phyloP scores from a whole-genome alignment of 2,329 filamentous ascomycete species.

The Magnaporthales sp. region DNA sequence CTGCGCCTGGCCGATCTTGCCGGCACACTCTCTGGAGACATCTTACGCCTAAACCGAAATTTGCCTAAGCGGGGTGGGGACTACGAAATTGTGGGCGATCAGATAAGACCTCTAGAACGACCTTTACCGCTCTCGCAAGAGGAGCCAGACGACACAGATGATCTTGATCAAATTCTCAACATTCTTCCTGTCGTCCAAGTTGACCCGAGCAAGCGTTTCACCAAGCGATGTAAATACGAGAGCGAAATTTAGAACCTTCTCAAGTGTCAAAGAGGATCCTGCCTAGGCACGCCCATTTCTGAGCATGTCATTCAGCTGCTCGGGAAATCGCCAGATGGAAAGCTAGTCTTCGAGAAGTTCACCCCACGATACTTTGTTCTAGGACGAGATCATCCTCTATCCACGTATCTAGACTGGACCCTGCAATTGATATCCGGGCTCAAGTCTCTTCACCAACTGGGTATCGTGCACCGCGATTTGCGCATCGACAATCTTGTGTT shows the following conservation, averaged over 20 bases:
- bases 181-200: constrained; percentile 14
- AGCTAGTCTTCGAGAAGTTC: constrained; percentile 17
- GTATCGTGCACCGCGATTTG: constrained; percentile 16
- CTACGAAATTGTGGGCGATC: constrained; percentile 7
- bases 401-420: constrained; percentile 11
- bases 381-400: not conserved
- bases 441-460: constrained; percentile 15
- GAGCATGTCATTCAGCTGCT: constrained; percentile 16
- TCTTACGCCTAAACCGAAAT: constrained; percentile 3
- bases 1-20: constrained; percentile 5
- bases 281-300: constrained; percentile 12
- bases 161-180: constrained; percentile 6
- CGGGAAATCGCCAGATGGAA: constrained; percentile 12
- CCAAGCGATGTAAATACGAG: constrained; percentile 18
- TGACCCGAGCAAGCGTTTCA: constrained; percentile 15
- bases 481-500: constrained; percentile 18
- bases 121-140: constrained; percentile 7
- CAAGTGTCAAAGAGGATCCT: constrained; percentile 15
- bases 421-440: constrained; percentile 16
- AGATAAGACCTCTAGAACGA: constrained; percentile 1
- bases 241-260: constrained; percentile 19
- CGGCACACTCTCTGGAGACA: constrained; percentile 4
- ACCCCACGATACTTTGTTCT: constrained; percentile 6
- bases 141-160: constrained; percentile 9
- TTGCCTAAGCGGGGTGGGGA: constrained; percentile 1